phyloP scores from a whole-genome alignment of 2,329 filamentous ascomycete species.

The Talaromyces sp. region DNA sequence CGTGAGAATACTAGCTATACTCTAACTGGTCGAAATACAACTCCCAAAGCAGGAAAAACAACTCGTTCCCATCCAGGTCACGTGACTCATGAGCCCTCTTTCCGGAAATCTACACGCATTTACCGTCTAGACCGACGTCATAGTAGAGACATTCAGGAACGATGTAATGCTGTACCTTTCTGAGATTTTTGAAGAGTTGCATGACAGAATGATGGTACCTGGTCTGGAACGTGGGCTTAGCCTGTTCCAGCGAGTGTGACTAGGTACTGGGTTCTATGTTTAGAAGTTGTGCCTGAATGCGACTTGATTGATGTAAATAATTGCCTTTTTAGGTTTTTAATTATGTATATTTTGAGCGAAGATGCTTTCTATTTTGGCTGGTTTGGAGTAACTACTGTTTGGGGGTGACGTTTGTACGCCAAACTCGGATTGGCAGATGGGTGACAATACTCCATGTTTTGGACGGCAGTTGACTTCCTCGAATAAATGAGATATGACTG shows the following conservation, averaged over 20 bases:
- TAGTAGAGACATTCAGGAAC: not conserved
- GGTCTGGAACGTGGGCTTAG: constrained; percentile 2
- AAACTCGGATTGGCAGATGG: not conserved
- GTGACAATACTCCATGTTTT: not conserved
- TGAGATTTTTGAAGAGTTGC: not conserved
- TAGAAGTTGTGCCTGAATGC: constrained; percentile 2
- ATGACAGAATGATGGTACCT: not conserved
- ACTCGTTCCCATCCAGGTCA: not conserved
- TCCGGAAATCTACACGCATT: not conserved
- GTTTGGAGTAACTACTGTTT: not conserved
- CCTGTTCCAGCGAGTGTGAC: not conserved
- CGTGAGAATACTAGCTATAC: not conserved
- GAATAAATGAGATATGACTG: too few species aligned
- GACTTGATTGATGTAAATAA: not conserved
- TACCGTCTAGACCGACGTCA: not conserved
- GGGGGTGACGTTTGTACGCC: not conserved
- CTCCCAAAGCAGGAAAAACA: not conserved
- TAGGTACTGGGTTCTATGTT: constrained; percentile 5
- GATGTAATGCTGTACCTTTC: not conserved
- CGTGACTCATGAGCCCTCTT: not conserved
- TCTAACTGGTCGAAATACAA: not conserved
- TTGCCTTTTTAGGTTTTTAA: not conserved
- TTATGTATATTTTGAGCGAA: not conserved
- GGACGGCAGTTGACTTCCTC: not conserved
- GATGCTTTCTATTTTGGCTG: not conserved